Percentiles rank a stretch among this genome's conserved stretches.
Evolutionary conservation across 768 basidiomycete species (phyloP).

Genomic region (Mycena polygramma): DNA sequence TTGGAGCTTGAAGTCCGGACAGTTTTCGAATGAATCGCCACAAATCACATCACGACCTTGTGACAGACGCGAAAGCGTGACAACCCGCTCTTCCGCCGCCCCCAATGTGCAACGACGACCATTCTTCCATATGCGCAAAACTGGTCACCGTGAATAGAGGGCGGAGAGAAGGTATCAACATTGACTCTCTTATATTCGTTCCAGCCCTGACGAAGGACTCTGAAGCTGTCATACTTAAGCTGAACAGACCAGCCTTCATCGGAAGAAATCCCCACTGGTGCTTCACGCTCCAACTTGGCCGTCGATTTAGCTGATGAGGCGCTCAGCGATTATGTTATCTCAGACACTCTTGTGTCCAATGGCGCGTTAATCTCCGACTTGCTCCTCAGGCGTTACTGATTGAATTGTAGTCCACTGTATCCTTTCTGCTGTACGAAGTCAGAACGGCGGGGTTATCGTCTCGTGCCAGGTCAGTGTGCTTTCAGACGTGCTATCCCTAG

Average conservation of each 20-base stretch:
- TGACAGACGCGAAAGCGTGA: neutral
- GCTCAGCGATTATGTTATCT: conserved; percentile 71
- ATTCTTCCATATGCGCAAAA: conserved; percentile 73
- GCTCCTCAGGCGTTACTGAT: neutral
- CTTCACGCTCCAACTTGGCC: conserved; percentile 30
- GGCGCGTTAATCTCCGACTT: conserved; percentile 73
- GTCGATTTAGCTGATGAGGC: conserved; percentile 36
- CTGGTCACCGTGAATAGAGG: conserved; percentile 73
- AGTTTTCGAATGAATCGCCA: too few species aligned
- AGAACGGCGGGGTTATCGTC: conserved; percentile 78
- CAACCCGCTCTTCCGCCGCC: conserved; percentile 4
- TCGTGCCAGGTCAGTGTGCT: conserved; percentile 74
- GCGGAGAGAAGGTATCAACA: conserved; percentile 73
- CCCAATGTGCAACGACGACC: neutral
- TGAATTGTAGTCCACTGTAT: conserved; percentile 17
- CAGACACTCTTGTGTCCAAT: conserved; percentile 73
- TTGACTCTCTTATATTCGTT: neutral
- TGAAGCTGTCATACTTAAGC: conserved; percentile 69
- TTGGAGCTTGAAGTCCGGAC: too few species aligned
- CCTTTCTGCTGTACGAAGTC: conserved; percentile 70
- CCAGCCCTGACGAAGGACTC: neutral
- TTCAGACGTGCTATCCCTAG: neutral
- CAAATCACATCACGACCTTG: too few species aligned
- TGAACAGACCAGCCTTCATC: conserved; percentile 75
- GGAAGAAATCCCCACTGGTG: conserved; percentile 84